These are phyloP conservation scores for Pythium phragmiticola DNA, from an alignment of 352 stramenopile species.

Conservation along the genomic window DNA sequence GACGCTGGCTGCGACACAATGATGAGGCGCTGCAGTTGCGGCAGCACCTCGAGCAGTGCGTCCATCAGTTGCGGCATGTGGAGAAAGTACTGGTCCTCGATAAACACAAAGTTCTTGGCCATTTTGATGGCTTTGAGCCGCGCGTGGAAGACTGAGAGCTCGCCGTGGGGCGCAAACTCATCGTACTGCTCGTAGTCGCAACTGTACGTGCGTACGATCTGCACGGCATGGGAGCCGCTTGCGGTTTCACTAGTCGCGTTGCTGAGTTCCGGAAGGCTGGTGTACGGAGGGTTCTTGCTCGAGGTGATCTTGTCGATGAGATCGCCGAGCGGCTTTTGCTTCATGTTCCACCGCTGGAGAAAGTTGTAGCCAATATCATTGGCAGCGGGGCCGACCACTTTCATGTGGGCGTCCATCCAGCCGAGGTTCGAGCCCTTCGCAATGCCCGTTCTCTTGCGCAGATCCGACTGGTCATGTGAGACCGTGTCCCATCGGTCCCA, in stretches of 20 bases:
- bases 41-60: conserved; percentile 32
- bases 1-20: conserved; percentile 28
- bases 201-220: conserved; percentile 43
- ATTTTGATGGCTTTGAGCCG: conserved; percentile 36
- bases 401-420: conserved; percentile 52
- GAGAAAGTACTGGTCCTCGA: conserved; percentile 55
- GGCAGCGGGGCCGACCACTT: conserved; percentile 43
- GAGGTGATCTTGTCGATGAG: conserved; percentile 36
- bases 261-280: conserved; percentile 13
- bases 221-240: conserved; percentile 16
- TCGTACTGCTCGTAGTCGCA: conserved; percentile 36
- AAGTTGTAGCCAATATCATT: conserved; percentile 58
- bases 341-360: conserved; percentile 51
- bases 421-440: conserved; percentile 34
- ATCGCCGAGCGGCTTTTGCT: conserved; percentile 30
- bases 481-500: conserved; percentile 67
- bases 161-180: conserved; percentile 33
- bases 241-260: not conserved
- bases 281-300: conserved; percentile 43
- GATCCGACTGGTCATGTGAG: conserved; percentile 41
- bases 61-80: conserved; percentile 31
- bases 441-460: conserved; percentile 34
- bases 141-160: conserved; percentile 34
- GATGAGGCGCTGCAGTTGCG: conserved; percentile 25
- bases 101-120: conserved; percentile 45